Conservation (phyloP, 306 rosid genomes). For the Citrullus mucosospermus region DNA sequence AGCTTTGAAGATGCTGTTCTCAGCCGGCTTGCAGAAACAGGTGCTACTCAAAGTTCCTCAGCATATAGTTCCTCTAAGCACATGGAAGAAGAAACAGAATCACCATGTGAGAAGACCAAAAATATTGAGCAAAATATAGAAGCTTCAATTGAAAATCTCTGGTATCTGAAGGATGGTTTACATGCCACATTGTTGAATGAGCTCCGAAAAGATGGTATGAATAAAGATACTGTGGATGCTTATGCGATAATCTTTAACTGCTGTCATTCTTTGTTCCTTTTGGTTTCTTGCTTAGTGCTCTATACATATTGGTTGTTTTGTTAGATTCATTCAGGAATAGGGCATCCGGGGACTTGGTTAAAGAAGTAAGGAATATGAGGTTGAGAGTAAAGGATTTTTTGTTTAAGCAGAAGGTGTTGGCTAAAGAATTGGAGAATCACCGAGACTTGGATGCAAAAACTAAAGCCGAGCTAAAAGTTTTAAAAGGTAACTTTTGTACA, state of each 20-base stretch:
- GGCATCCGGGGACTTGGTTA: slow-evolving; percentile 25
- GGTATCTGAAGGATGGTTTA: slow-evolving; percentile 53
- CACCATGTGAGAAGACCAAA: slow-evolving; percentile 24
- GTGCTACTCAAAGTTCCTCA: slow-evolving; percentile 87
- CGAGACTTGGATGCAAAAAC: slow-evolving; percentile 51
- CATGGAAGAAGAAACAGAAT: slow-evolving; percentile 34
- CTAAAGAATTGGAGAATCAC: slow-evolving; percentile 45
- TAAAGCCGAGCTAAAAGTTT: slow-evolving; percentile 41
- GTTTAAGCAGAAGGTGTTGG: slow-evolving; percentile 48
- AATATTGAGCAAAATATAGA: slow-evolving; percentile 29
- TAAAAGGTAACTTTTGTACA: slow-evolving; percentile 38
- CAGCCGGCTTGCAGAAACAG: slow-evolving; percentile 60
- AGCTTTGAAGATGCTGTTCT: slow-evolving; percentile 54
- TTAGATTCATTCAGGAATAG: slow-evolving; percentile 45
- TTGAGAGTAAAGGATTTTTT: slow-evolving; percentile 39
- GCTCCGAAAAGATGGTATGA: slow-evolving; percentile 57
- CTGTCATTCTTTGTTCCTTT: slow-evolving; percentile 4
- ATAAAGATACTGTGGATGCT: neutral
- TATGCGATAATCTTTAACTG: neutral
- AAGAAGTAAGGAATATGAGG: slow-evolving; percentile 53
- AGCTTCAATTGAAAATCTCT: slow-evolving; percentile 34
- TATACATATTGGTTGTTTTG: slow-evolving; percentile 29
- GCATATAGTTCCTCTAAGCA: slow-evolving; percentile 16
- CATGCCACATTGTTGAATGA: slow-evolving; percentile 29
- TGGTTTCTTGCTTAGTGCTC: slow-evolving; percentile 12